These are phyloP conservation scores for Sphagnum tenellum DNA, from an alignment of 225 moss, liverwort and hornwort species.

Conservation along the genomic window DNA sequence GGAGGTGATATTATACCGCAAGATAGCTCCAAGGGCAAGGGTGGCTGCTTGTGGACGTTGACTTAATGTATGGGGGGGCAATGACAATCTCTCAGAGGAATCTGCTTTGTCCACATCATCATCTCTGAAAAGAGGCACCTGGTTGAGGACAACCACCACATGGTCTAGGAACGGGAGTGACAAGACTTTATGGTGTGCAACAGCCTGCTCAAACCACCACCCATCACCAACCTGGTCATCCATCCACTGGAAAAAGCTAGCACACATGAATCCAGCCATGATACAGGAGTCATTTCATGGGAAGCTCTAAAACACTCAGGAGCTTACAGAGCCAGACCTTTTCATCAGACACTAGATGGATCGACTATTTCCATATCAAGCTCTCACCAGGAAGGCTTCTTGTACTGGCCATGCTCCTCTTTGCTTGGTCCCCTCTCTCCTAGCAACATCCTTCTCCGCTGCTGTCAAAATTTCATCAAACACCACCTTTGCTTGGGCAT, in stretches of 20 bases:
- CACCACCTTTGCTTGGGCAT: constrained; percentile 74
- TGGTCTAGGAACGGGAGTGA: constrained; percentile 82
- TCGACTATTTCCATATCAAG: too few species aligned
- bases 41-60: constrained; percentile 80
- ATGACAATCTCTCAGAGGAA: constrained; percentile 30
- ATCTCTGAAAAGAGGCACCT: constrained; percentile 65
- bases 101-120: constrained; percentile 67
- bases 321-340: background rate
- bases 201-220: constrained; percentile 46
- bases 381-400: constrained; percentile 74
- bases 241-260: too few species aligned
- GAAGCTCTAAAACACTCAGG: background rate
- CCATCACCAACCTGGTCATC: background rate
- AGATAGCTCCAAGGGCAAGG: constrained; percentile 83
- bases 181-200: constrained; percentile 63
- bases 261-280: too few species aligned
- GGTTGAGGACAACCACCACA: constrained; percentile 72
- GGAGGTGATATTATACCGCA: constrained; percentile 37
- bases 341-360: too few species aligned
- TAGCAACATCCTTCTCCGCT: constrained; percentile 71
- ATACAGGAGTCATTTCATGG: too few species aligned
- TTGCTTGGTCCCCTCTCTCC: constrained; percentile 35
- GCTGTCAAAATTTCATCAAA: constrained; percentile 78
- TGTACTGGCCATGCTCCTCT: constrained; percentile 74
- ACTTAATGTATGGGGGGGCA: constrained; percentile 41